These are phyloP conservation scores for Colletotrichum sp. DNA, from an alignment of 2,329 filamentous ascomycete species.

Conservation along the genomic window DNA sequence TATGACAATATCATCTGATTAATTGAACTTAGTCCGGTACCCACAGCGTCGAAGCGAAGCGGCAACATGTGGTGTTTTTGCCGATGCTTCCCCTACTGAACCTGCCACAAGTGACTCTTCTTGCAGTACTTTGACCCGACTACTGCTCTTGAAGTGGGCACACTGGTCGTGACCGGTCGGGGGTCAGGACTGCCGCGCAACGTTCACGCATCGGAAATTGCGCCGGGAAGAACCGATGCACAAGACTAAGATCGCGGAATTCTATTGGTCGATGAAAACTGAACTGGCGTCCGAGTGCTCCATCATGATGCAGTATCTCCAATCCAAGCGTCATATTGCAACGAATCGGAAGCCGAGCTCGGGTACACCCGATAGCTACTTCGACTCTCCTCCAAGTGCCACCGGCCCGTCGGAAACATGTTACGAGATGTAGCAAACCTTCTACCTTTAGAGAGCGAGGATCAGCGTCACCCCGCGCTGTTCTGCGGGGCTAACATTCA, in stretches of 20 bases:
- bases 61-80: too few relatives aligned
- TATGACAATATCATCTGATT: neutral
- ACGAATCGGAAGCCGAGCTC: neutral
- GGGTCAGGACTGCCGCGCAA: neutral
- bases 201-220: neutral
- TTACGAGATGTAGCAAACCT: neutral
- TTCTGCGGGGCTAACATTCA: neutral
- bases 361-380: neutral
- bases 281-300: neutral
- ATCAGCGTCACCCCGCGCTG: neutral
- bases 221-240: neutral
- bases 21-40: accelerated
- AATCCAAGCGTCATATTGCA: neutral
- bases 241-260: accelerated
- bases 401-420: neutral
- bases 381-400: neutral
- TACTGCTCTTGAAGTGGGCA: neutral
- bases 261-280: neutral
- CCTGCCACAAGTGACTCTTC: neutral
- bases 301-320: neutral
- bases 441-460: neutral
- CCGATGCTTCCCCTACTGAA: too few relatives aligned
- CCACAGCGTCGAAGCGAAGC: neutral
- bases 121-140: neutral
- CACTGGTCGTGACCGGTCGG: neutral